Evolutionary conservation across 1,284 basidiomycete genomes (phyloP).

Genomic region (Inonotus hispidus): DNA sequence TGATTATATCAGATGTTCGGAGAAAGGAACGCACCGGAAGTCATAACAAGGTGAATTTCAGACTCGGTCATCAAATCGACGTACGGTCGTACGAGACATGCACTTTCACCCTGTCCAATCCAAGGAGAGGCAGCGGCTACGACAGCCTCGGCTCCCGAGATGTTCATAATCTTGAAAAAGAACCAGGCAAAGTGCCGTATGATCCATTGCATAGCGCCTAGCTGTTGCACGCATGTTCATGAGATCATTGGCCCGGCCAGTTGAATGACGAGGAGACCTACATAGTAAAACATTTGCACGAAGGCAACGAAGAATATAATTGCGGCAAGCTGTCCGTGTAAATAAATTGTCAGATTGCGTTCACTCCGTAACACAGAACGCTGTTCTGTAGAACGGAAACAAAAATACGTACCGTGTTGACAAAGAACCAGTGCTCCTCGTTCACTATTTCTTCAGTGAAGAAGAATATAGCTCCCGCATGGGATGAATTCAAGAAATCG

Average conservation of each 20-base stretch:
- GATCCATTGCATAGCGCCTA: constrained; percentile 87
- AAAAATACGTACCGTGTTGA: constrained; percentile 53
- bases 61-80: constrained; percentile 86
- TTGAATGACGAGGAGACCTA: constrained; percentile 22
- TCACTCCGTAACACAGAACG: neutral
- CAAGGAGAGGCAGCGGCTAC: constrained; percentile 89
- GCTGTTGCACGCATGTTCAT: constrained; percentile 25
- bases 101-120: constrained; percentile 86
- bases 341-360: neutral
- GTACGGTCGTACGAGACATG: constrained; percentile 81
- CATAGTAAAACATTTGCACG: constrained; percentile 82
- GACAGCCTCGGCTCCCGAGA: constrained; percentile 88
- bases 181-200: constrained; percentile 85
- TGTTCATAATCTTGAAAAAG: constrained; percentile 85
- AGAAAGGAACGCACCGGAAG: constrained; percentile 54
- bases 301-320: constrained; percentile 89
- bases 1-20: neutral
- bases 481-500: constrained; percentile 62
- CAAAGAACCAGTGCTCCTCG: constrained; percentile 72
- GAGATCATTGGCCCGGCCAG: constrained; percentile 1
- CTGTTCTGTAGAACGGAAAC: no score
- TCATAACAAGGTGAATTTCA: constrained; percentile 86
- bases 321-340: constrained; percentile 48
- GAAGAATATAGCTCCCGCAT: constrained; percentile 71
- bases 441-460: constrained; percentile 57